phyloP scores from a whole-genome alignment of 225 moss, liverwort and hornwort genomes.

The Neckera pumila region DNA sequence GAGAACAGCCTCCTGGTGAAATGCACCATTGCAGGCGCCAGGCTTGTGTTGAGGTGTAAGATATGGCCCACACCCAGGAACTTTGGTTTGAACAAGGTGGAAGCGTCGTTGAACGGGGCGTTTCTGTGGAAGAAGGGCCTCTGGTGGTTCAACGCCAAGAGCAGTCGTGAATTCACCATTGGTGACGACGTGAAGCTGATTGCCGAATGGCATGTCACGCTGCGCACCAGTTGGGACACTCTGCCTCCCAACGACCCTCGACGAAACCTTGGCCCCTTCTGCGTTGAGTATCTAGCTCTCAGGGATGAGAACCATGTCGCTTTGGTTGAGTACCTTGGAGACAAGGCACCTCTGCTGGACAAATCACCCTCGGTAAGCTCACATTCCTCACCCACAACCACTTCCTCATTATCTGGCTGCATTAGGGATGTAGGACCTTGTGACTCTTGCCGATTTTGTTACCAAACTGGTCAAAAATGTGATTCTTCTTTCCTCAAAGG shows the following conservation, averaged over 20 bases:
- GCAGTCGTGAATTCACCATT: conserved; percentile 27
- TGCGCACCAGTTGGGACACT: conserved; percentile 17
- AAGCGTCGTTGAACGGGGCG: conserved; percentile 27
- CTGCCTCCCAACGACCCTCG: conserved; percentile 20
- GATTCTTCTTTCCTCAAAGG: neutral
- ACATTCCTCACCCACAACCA: neutral
- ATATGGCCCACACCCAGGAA: conserved; percentile 33
- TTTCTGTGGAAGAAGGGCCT: conserved; percentile 48
- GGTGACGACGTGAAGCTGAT: conserved; percentile 23
- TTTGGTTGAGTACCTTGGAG: conserved; percentile 16
- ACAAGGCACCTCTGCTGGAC: conserved; percentile 4
- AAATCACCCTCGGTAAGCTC: conserved; percentile 6
- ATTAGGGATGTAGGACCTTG: neutral
- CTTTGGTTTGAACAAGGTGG: conserved; percentile 43
- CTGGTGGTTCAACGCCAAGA: conserved; percentile 40
- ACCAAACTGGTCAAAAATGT: neutral
- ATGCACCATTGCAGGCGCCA: conserved; percentile 19
- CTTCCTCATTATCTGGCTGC: neutral
- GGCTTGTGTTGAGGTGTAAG: conserved; percentile 25
- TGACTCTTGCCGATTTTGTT: neutral
- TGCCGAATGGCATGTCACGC: conserved; percentile 32
- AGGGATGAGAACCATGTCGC: neutral
- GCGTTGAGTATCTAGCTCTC: conserved; percentile 28
- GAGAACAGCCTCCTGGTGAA: conserved; percentile 29
- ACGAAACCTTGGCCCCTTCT: conserved; percentile 29